phyloP scores from a whole-genome alignment of 2,329 filamentous ascomycete genomes.

The Venturia nashicola region DNA sequence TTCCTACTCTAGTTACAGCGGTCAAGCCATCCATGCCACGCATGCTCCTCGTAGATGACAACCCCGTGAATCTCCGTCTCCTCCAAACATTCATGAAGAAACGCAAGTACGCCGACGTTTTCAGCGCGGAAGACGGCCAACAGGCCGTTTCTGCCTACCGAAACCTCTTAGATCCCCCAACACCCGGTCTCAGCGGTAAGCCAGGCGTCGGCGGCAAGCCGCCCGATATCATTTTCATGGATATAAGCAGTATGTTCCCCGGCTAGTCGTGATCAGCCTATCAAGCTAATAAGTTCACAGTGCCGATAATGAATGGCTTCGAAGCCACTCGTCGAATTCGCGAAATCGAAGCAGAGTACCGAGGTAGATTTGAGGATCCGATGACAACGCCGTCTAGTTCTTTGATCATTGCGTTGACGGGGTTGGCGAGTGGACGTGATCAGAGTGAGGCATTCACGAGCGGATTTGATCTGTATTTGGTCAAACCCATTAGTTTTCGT shows the following conservation, averaged over 20 bases:
- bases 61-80: slow-evolving; percentile 26
- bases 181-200: background rate
- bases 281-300: slow-evolving; percentile 17
- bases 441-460: slow-evolving; percentile 19
- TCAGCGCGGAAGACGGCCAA: slow-evolving; percentile 23
- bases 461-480: slow-evolving; percentile 33
- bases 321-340: slow-evolving; percentile 32
- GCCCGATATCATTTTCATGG: slow-evolving; percentile 26
- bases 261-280: too few relatives aligned
- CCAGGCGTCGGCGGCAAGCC: background rate
- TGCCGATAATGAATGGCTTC: slow-evolving; percentile 43
- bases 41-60: slow-evolving; percentile 26
- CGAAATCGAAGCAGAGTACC: slow-evolving; percentile 14
- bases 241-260: slow-evolving; percentile 22
- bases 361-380: background rate
- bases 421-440: slow-evolving; percentile 17
- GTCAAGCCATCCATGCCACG: background rate
- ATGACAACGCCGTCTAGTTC: slow-evolving; percentile 13
- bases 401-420: slow-evolving; percentile 20
- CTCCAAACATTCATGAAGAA: slow-evolving; percentile 25
- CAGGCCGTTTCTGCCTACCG: slow-evolving; percentile 20
- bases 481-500: slow-evolving; percentile 34
- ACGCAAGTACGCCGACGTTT: slow-evolving; percentile 18
- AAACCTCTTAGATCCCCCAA: background rate
- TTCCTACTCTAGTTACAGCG: background rate